A percentile compares a stretch with the other conserved stretches of the same genome.
These are phyloP conservation scores for Tritrichomonas foetus DNA, from an alignment of 208 protist genomes.

Conservation along the genomic window DNA sequence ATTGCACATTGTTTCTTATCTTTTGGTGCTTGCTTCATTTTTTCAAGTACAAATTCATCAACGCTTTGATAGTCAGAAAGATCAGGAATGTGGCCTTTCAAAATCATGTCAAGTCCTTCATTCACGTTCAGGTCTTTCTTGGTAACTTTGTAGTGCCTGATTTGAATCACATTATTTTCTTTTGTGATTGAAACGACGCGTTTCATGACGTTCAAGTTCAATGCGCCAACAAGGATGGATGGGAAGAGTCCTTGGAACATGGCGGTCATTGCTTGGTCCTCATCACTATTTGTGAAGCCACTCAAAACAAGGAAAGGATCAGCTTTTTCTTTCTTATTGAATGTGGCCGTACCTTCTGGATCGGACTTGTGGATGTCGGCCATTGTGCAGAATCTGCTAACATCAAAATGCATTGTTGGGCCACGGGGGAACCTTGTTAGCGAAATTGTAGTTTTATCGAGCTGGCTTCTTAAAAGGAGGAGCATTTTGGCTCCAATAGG, in stretches of 20 bases:
- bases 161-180: background rate
- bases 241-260: slow-evolving; percentile 38
- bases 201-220: background rate
- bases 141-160: background rate
- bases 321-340: background rate
- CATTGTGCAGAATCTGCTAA: background rate
- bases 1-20: background rate
- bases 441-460: background rate
- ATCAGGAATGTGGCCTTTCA: background rate
- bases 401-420: background rate
- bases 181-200: background rate
- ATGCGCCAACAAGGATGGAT: background rate
- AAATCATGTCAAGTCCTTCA: background rate
- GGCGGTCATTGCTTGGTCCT: background rate
- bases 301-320: background rate
- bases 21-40: background rate
- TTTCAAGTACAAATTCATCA: background rate
- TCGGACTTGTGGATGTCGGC: background rate
- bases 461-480: background rate
- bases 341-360: background rate
- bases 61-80: background rate
- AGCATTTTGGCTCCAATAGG: background rate
- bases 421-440: background rate
- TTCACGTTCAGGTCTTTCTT: background rate
- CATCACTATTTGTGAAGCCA: background rate